Base-by-base conservation (phyloP, 768 basidiomycete genomes). In the Peribolospora baueri region DNA sequence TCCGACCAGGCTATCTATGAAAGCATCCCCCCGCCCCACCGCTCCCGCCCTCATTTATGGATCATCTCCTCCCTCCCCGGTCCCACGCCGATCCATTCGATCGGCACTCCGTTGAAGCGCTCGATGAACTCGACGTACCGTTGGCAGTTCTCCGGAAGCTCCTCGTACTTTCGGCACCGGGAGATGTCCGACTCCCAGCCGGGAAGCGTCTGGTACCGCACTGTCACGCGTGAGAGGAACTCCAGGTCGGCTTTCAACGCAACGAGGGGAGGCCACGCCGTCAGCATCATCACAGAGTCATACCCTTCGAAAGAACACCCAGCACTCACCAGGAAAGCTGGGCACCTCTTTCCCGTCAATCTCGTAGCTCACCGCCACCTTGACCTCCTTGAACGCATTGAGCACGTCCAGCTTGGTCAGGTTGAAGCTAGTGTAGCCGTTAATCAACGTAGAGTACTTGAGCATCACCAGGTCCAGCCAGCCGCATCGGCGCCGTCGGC, bases 401-500 rank as follows among this genome's bases (percentile, higher is more conserved):
- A 98, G 74, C 11, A 98, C 73, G 63, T 98, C 93, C 50, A 98
- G 77, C 67, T 98, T 98, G 51, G 93, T 98, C 60, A 98, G 74
- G 69, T 98, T 98, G 58, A 97, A 71, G 49, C 69, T 66, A 63
- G 91, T 86, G 68, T 97, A 98, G 42, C 93, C 93, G 67, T 98
- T 98, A 74, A 98, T 85, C 58, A 84, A 69, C 65, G 73, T 78
- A 5, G 91, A 97, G 68, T 95, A 81, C 66, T 79, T 81, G 73
- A 98, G 75, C 46, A 95, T 86, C 55, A 95, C 85, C 10, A 97
- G 73, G 68, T 98, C 93, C 48, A 98, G 78, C 93, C 93, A 98
- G 9, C 93, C 93, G 68, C 88, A 86, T 54, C 93, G 81, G 56
- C 93, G 75, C 43, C 83, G 73, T 39, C 93, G 79, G 5, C 93